Evolutionary conservation across 2,329 filamentous ascomycete genomes (phyloP), one percentile per base, ranked within the genome.

Genomic region (Fusarium palustre): DNA sequence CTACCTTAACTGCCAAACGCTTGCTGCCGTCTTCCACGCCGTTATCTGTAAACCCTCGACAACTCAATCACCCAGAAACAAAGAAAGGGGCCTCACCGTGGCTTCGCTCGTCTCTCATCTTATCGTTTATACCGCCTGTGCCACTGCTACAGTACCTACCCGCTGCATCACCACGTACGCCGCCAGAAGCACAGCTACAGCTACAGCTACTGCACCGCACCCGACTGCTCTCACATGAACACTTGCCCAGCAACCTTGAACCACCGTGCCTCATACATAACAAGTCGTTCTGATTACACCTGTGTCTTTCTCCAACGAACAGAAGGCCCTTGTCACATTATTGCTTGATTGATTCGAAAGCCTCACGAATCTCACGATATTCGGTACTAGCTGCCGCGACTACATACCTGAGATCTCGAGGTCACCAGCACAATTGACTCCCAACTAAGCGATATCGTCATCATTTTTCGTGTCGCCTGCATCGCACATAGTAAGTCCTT

Each of bases 311-410:
- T 55, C 65, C 67, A 43, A 64, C 55, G 43, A 65, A 36, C 49
- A 65, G 42, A 50, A 59, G 57, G 49, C 47, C 62, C 66, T 72
- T 73, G 66, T 56, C 66, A 49, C 42, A 20, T 63, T 48, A 43
- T 57, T 61, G 18, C 59, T 55, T 41, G 25, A 43, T 66, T 62
- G 48, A 55, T 58, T 55, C 55, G 24, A 50, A 56, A 61, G 55
- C 34, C 53, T 57, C 57, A 70, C 50, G 50, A 46, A 56, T 67
- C 48, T 69, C 69, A 69, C 63, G 66, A 72, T 73, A 59, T 62
- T 72, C 66, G 46, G 71, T 73, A 56, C 66, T 70, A 73, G 71
- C 61, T 66, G 71, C 66, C 57, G 66, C 60, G 57, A 67, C 59
- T 53, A 28, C 33, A 13, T 36, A 38, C 18, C 47, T n/a, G 28